These are phyloP conservation scores for Nakataea oryzae DNA, from an alignment of 2,329 filamentous ascomycete species.

Conservation along the genomic window DNA sequence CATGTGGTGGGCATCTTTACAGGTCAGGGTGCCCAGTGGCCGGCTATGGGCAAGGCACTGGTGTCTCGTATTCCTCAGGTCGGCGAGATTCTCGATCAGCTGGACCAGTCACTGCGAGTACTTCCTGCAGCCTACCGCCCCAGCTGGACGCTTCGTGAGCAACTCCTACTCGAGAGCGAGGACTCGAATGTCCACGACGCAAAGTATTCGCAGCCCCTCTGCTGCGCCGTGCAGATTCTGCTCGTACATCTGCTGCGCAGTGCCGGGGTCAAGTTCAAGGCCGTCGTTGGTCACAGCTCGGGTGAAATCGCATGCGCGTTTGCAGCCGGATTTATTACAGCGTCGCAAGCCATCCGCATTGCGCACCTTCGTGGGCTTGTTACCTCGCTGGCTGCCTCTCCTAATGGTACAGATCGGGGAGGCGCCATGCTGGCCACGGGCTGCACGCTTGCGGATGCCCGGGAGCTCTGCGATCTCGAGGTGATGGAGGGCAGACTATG, in stretches of 20 bases:
- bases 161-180: conserved; percentile 22
- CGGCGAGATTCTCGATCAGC: conserved; percentile 17
- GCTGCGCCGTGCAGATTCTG: conserved; percentile 18
- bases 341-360: conserved; percentile 9
- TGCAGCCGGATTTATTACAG: conserved; percentile 12
- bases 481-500: background rate
- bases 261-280: conserved; percentile 13
- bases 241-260: conserved; percentile 17
- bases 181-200: conserved; percentile 23
- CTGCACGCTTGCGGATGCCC: conserved; percentile 6
- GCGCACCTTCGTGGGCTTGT: conserved; percentile 11
- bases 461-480: background rate
- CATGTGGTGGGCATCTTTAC: conserved; percentile 21
- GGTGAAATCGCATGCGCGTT: conserved; percentile 24
- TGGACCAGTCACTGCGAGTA: conserved; percentile 12
- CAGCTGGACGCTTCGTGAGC: conserved; percentile 24
- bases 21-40: conserved; percentile 24
- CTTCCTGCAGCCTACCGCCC: conserved; percentile 6
- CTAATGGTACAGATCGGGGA: background rate
- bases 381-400: conserved; percentile 6
- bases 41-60: conserved; percentile 24
- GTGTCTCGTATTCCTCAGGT: conserved; percentile 21
- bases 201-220: conserved; percentile 20
- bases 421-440: conserved; percentile 31
- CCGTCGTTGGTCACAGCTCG: conserved; percentile 21